Percentiles rank a stretch among this genome's conserved stretches.
Conservation (phyloP, 805 yeast genomes). For the Barnettozyma californica region DNA sequence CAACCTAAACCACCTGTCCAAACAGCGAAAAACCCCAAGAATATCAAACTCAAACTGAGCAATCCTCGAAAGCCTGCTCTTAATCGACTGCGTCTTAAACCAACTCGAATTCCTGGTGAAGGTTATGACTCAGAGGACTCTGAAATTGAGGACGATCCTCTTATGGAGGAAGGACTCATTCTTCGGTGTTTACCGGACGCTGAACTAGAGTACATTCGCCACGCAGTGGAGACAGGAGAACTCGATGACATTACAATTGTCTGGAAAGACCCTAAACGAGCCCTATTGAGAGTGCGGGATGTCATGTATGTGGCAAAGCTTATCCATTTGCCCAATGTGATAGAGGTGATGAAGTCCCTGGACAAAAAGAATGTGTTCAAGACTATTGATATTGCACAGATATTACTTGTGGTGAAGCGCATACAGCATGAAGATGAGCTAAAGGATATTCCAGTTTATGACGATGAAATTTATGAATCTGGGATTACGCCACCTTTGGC, state of each 20-base stretch:
- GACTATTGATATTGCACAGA: conserved; percentile 80
- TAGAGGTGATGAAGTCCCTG: conserved; percentile 83
- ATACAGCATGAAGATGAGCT: conserved; percentile 44
- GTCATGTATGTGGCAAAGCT: conserved; percentile 75
- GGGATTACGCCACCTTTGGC: conserved; percentile 82
- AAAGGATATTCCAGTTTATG: conserved; percentile 30
- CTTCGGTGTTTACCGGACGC: conserved; percentile 67
- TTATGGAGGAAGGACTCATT: conserved; percentile 80
- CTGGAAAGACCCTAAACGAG: conserved; percentile 80
- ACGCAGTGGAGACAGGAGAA: conserved; percentile 75
- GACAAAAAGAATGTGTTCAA: conserved; percentile 87
- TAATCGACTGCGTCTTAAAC: conserved; percentile 40
- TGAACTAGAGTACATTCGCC: conserved; percentile 66
- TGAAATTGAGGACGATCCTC: conserved; percentile 91
- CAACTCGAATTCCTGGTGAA: conserved; percentile 77
- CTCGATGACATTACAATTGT: conserved; percentile 65
- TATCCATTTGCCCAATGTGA: conserved; percentile 83
- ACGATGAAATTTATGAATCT: conserved; percentile 41
- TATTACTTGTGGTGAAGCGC: conserved; percentile 65
- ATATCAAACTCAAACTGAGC: conserved; percentile 13
- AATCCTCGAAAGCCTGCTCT: conserved; percentile 30
- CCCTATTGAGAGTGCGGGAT: conserved; percentile 67
- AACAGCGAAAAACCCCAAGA: conserved; percentile 2
- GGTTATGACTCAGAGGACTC: conserved; percentile 98
- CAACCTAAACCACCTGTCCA: conserved; percentile 4